Evolutionary conservation across 257 asterid species (phyloP), one percentile per base, ranked within the genome.

Genomic region (Lavandula angustifolia): DNA sequence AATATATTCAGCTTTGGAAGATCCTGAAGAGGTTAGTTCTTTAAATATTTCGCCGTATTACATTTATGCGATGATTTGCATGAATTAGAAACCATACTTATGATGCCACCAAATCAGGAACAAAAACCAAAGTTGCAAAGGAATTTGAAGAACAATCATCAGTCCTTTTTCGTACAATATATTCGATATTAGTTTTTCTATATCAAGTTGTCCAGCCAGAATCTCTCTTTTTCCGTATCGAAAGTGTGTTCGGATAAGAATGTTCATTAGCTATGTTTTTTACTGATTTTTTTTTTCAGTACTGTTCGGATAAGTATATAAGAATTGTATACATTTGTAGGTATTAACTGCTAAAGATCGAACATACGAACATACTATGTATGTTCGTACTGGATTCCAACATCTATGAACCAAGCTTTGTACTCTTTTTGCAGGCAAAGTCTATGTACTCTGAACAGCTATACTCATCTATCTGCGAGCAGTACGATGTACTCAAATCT

Each of bases 11-110:
- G 68, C 89, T 51, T 60, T 67, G 51, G 82, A 78, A 68, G 81
- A 84, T 77, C 73, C 81, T 66, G 95, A 82, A 79, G 84, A 84
- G 98, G 98, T 91, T 65, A 73, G 66, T 63, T 43, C 64, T 58
- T 38, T 49, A 37, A 29, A 35, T 34, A 2, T 64, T 48, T 48
- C 33, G 4, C 50, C 29, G 18, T 64, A 12, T 16, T 46, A 50
- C 50, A 33, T 67, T 41, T 7, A 1, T 27, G 46, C 16, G 53
- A 48, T 57, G 38, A 48, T 52, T 29, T 10, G 18, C 33, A 14
- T 55, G 22, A 6, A 58, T 44, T 56, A 14, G 10, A 16, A 33
- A 57, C 7, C 18, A 51, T 22, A 33, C 32, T 13, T 68, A 29
- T 32, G 40, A 37, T 63, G 40, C 14, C 31, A 27, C 14, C 31